Conservation (phyloP, 2,329 filamentous ascomycete genomes). For the Trichoderma brevicompactum region DNA sequence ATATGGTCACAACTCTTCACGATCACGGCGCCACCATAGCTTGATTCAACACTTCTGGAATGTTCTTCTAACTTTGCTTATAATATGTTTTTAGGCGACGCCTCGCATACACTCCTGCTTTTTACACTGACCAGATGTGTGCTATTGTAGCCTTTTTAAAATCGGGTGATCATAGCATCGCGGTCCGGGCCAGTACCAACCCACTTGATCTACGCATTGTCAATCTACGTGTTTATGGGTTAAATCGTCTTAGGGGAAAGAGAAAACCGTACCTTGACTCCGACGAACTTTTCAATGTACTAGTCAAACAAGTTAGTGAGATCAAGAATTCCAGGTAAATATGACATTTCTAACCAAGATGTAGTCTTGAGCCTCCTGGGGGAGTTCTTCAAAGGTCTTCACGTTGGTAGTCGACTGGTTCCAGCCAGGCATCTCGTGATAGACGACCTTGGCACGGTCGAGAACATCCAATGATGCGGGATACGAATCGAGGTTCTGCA, state of each 20-base stretch:
- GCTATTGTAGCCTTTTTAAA: not conserved
- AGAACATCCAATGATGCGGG: conserved; percentile 65
- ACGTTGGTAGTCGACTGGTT: conserved; percentile 64
- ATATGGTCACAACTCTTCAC: too few relatives aligned
- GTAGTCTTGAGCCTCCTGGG: conserved; percentile 20
- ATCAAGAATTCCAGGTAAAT: not conserved
- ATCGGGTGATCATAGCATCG: conserved; percentile 62
- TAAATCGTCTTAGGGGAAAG: too few relatives aligned
- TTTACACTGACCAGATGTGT: not conserved
- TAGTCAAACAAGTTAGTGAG: not conserved
- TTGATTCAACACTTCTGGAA: too few relatives aligned
- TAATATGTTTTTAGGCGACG: not conserved
- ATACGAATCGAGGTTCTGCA: conserved; percentile 32
- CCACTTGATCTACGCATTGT: conserved; percentile 53
- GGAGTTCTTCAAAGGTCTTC: conserved; percentile 44
- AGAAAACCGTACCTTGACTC: conserved; percentile 12
- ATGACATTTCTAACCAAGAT: conserved; percentile 4
- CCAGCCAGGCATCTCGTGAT: conserved; percentile 73
- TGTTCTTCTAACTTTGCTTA: conserved; percentile 10
- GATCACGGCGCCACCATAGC: too few relatives aligned
- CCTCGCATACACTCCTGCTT: not conserved
- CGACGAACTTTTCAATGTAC: conserved; percentile 16
- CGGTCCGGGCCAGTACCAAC: conserved; percentile 69
- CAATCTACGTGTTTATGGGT: not conserved
- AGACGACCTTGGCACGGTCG: conserved; percentile 64